Conservation (phyloP, 768 basidiomycete species). For the Leccinum uliginosum region DNA sequence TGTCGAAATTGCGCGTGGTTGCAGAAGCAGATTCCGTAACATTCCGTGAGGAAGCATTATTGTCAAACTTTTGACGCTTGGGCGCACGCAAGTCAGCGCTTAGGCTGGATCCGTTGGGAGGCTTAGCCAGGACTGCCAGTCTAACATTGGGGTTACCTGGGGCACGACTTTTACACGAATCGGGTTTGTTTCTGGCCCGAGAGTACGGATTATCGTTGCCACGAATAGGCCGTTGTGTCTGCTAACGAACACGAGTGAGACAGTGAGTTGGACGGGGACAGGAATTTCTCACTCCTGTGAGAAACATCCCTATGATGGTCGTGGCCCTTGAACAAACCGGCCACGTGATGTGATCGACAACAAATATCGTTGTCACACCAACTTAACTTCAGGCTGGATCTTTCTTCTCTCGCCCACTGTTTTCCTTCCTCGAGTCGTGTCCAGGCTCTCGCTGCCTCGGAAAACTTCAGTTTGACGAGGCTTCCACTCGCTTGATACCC, state of each 20-base stretch:
- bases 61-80: conserved; percentile 25
- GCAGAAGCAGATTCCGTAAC: not conserved
- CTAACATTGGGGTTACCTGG: conserved; percentile 23
- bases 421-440: conserved; percentile 6
- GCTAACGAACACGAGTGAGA: conserved; percentile 11
- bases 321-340: not conserved
- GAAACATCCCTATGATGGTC: conserved; percentile 28
- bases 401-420: not conserved
- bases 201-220: conserved; percentile 15
- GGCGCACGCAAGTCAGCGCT: conserved; percentile 1
- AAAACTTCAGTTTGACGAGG: conserved; percentile 17
- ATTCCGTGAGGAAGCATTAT: not conserved
- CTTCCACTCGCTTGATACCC: conserved; percentile 30
- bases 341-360: no score
- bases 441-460: conserved; percentile 23
- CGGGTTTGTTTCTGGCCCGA: not conserved
- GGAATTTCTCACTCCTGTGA: conserved; percentile 11
- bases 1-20: conserved; percentile 14
- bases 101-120: not conserved
- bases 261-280: not conserved
- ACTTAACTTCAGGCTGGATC: not conserved
- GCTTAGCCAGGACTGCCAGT: conserved; percentile 19
- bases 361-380: conserved; percentile 17
- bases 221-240: not conserved
- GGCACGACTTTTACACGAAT: accelerated